Conservation (phyloP, 2,329 filamentous ascomycete species). For the Exophiala alcalophila region DNA sequence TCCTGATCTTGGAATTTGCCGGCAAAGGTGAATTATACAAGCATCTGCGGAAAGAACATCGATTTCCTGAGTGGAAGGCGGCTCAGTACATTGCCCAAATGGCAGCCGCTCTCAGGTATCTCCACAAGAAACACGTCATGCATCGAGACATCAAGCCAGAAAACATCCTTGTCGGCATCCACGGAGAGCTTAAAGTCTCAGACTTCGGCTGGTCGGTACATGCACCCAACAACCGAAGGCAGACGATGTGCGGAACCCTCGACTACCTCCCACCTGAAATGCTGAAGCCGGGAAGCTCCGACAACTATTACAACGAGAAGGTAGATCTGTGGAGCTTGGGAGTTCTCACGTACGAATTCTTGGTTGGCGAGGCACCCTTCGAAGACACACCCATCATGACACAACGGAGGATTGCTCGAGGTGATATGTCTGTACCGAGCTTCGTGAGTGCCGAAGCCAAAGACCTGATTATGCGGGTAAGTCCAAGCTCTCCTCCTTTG, state of each 20-base stretch:
- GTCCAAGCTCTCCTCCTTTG: conserved; percentile 31
- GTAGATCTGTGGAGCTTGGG: conserved; percentile 95
- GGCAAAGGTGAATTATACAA: conserved; percentile 86
- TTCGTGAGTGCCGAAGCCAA: conserved; percentile 88
- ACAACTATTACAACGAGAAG: conserved; percentile 92
- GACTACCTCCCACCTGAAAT: conserved; percentile 99
- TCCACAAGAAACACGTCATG: conserved; percentile 96
- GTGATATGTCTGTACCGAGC: conserved; percentile 86
- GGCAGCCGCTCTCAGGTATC: conserved; percentile 82
- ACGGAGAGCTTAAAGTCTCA: conserved; percentile 97
- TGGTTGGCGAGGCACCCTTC: conserved; percentile 94
- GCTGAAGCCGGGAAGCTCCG: conserved; percentile 74
- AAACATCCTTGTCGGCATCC: conserved; percentile 92
- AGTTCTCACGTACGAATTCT: conserved; percentile 91
- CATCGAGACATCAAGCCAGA: conserved; percentile 97
- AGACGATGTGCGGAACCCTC: conserved; percentile 94
- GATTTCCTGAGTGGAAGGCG: conserved; percentile 81
- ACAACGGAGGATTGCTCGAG: conserved; percentile 79
- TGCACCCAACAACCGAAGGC: conserved; percentile 86
- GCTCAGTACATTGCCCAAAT: conserved; percentile 87
- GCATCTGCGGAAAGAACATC: conserved; percentile 72
- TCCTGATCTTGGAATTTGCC: conserved; percentile 82
- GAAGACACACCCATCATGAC: conserved; percentile 96
- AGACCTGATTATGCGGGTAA: conserved; percentile 86
- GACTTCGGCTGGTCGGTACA: conserved; percentile 99